Conservation (phyloP, 192 early-diverging fungal genomes). For the Allomyces macrogynus region DNA sequence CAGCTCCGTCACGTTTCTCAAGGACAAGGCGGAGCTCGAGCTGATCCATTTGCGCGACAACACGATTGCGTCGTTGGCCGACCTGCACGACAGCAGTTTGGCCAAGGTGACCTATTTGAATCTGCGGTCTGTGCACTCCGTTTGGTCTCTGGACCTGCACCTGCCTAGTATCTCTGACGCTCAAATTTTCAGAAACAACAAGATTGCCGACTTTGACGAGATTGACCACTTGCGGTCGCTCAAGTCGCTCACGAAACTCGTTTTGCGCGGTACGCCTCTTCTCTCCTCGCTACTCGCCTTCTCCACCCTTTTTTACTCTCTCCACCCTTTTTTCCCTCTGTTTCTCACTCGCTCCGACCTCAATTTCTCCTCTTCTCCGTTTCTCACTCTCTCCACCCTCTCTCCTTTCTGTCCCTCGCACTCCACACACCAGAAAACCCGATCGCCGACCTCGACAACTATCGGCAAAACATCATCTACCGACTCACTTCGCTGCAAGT, state of each 20-base stretch:
- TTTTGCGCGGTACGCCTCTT: constrained; percentile 15
- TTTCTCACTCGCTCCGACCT: too few relatives aligned
- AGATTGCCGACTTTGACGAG: constrained; percentile 17
- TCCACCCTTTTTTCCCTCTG: too few relatives aligned
- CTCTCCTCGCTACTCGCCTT: too few relatives aligned
- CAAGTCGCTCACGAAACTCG: constrained; percentile 15
- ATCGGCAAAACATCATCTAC: constrained; percentile 23
- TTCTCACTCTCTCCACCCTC: too few relatives aligned
- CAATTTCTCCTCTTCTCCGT: too few relatives aligned
- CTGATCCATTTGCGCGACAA: constrained; percentile 26
- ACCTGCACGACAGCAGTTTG: constrained; percentile 3
- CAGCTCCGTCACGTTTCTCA: constrained; percentile 6
- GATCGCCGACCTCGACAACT: constrained; percentile 19
- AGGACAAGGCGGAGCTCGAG: constrained; percentile 17
- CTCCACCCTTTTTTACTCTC: too few relatives aligned
- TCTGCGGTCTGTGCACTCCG: constrained; percentile 13
- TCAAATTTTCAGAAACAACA: constrained; percentile 27
- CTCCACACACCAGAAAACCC: constrained; percentile 20
- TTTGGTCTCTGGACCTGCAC: too few relatives aligned
- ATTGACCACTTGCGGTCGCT: constrained; percentile 16
- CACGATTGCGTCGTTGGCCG: constrained; percentile 15
- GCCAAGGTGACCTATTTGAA: constrained; percentile 22
- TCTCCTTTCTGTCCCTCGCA: not conserved
- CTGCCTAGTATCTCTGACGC: too few relatives aligned
- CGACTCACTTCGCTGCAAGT: constrained; percentile 22